These are phyloP conservation scores for Phytophthora sp. DNA, from an alignment of 352 stramenopile species.

Conservation along the genomic window DNA sequence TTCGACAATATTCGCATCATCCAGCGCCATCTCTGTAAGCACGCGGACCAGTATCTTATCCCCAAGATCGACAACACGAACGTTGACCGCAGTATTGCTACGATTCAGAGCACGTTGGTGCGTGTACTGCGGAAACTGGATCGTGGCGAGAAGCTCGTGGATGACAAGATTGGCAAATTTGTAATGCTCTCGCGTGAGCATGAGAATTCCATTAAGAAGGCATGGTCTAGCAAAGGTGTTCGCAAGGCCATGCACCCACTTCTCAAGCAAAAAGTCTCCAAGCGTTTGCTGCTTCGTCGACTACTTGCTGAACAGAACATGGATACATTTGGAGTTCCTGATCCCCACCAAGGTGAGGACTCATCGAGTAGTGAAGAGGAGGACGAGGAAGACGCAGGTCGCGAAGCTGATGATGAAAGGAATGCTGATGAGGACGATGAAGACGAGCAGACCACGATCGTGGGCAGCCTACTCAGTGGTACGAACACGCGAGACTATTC, in stretches of 20 bases:
- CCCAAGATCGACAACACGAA: constrained; percentile 92
- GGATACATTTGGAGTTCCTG: constrained; percentile 36
- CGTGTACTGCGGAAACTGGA: constrained; percentile 83
- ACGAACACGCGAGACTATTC: constrained; percentile 64
- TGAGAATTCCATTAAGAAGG: constrained; percentile 89
- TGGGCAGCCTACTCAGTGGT: constrained; percentile 78
- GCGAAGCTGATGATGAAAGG: constrained; percentile 49
- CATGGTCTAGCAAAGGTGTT: constrained; percentile 87
- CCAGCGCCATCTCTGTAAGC: constrained; percentile 85
- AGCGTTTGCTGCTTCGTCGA: constrained; percentile 75
- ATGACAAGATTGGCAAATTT: constrained; percentile 83
- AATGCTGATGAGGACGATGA: constrained; percentile 73
- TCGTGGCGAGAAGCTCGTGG: constrained; percentile 73
- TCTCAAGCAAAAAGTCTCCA: constrained; percentile 88
- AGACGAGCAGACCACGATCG: constrained; percentile 80
- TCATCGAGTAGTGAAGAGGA: constrained; percentile 84
- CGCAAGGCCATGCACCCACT: constrained; percentile 87
- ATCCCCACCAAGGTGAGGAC: constrained; percentile 52
- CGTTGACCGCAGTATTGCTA: constrained; percentile 84
- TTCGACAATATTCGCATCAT: constrained; percentile 92
- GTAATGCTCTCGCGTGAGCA: constrained; percentile 87
- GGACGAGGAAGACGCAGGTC: constrained; percentile 54
- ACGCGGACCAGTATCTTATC: constrained; percentile 86
- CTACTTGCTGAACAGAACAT: constrained; percentile 79
- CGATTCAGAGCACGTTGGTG: constrained; percentile 86